Conservation (phyloP, 306 rosid genomes). For the Malus orientalis region DNA sequence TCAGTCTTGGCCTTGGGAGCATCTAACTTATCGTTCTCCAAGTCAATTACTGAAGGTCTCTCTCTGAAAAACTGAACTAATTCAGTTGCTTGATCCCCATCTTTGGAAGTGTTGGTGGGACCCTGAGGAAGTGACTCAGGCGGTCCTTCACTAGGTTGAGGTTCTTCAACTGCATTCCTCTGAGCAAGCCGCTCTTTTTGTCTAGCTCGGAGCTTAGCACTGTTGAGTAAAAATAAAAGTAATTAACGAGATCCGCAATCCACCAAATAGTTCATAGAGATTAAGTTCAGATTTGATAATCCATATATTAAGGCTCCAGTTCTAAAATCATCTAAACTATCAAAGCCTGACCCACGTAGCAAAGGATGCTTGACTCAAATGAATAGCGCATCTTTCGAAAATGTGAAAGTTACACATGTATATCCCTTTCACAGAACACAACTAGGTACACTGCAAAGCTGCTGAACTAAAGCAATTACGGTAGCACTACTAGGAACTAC, state of each 20-base stretch:
- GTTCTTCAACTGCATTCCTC: conserved; percentile 46
- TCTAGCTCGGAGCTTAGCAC: conserved; percentile 91
- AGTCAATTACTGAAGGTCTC: conserved; percentile 42
- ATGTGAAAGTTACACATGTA: background rate
- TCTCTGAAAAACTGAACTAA: conserved; percentile 41
- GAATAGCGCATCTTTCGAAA: background rate
- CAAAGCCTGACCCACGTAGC: background rate
- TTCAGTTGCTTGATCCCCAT: conserved; percentile 43
- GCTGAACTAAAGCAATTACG: background rate
- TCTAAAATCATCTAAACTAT: background rate
- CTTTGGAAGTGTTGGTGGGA: conserved; percentile 34
- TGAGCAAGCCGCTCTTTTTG: conserved; percentile 76
- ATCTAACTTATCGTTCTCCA: conserved; percentile 55
- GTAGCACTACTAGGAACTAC: background rate
- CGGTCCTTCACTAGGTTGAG: conserved; percentile 36
- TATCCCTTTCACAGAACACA: background rate
- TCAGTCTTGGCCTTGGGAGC: conserved; percentile 38
- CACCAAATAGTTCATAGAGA: background rate
- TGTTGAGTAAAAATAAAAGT: conserved; percentile 36
- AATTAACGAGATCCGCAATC: background rate
- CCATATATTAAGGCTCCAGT: background rate
- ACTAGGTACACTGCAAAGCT: background rate
- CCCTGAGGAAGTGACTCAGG: conserved; percentile 32
- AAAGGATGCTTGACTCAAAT: background rate
- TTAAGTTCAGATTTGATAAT: background rate